Base-by-base conservation (phyloP, 306 rosid genomes). In the Corylus heterophylla region DNA sequence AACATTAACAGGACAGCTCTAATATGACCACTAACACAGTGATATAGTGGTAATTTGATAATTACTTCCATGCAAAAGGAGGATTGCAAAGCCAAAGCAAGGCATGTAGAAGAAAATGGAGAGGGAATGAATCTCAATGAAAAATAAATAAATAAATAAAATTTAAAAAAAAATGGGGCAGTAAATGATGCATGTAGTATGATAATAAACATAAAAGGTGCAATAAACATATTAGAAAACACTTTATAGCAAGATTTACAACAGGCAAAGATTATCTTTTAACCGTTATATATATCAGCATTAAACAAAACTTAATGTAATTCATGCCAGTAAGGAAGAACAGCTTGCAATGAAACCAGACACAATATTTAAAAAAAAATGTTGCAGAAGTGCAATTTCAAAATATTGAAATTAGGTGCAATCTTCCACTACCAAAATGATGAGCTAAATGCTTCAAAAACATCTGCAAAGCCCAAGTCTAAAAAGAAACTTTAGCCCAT, bases 11-110 rank as follows among this genome's bases (percentile, higher is more conserved):
- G 37, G 73, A 71, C 72, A 47, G 66, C 71, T 20, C 66, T 54
- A 12, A 78, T 75, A 73, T 55, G 69, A 75, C 47, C 52, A 48
- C 45, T 31, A 73, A 22, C 51, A 75, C 74, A 70, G 75, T 59
- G 74, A 74, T 62, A 48, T 76, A 68, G 63, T 64, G 56, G 35
- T 69, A 45, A 68, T 16, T 66, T 37, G 55, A 71, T 67, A 39
- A 70, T 50, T 49, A 54, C 54, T 48, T 79, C 47, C 64, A 18
- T 54, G 17, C 27, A 18, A n/a, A 39, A 74, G 12, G 37, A 39
- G 4, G 68, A 54, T 4, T 11, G 52, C 12, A 74, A 74, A 74
- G 39, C 66, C 20, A 8, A 74, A 16, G 29, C 25, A 55, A 42
- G 29, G 12, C 45, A n/a, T 56, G 47, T 37, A 66, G 45, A 66